phyloP scores from a whole-genome alignment of 1,284 basidiomycete genomes.

The Sanghuangporus weigelae region DNA sequence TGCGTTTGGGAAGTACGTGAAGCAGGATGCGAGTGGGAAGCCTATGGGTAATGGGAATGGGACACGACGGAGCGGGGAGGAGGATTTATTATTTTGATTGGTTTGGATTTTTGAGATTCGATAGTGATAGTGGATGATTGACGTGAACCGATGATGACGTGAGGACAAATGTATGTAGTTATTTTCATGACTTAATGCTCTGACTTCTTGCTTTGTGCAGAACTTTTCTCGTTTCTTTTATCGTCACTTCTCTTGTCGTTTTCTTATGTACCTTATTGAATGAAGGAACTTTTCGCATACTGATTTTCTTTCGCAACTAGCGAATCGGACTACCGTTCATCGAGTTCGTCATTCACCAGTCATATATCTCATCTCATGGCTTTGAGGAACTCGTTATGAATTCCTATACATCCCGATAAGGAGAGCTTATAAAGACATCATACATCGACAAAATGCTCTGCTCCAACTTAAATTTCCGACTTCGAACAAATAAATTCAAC shows the following conservation, averaged over 20 bases:
- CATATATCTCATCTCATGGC: neutral
- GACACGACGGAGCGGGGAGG: conserved; percentile 9
- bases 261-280: neutral
- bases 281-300: neutral
- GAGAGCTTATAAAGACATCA: too few relatives aligned
- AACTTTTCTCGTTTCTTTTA: neutral
- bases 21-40: conserved; percentile 34
- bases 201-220: neutral
- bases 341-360: too few relatives aligned
- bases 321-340: too few relatives aligned
- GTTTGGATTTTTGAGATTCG: neutral
- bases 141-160: neutral
- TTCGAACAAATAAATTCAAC: neutral
- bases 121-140: neutral
- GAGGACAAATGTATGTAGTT: neutral
- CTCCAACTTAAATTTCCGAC: too few relatives aligned
- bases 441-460: too few relatives aligned
- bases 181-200: neutral
- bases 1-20: conserved; percentile 61
- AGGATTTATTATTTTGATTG: conserved; percentile 28
- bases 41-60: conserved; percentile 38
- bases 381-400: neutral
- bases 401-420: neutral
- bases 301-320: neutral
- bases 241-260: neutral